Conservation (phyloP, 352 stramenopile species). For the Pythium periplocum region DNA sequence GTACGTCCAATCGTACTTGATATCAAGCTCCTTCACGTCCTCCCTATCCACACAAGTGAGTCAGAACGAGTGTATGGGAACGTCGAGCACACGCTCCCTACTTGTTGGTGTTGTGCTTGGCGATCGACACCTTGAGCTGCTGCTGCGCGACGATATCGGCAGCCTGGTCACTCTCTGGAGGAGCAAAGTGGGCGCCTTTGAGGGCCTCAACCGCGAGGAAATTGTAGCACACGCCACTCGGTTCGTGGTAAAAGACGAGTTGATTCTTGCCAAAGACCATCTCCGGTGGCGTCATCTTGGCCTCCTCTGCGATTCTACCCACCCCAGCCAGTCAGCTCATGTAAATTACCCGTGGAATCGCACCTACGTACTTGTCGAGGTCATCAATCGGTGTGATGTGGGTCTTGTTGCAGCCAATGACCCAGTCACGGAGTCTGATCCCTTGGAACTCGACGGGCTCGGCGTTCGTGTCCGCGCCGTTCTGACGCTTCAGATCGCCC, state of each 20-base stretch:
- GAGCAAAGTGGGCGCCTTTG: conserved; percentile 61
- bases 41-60: conserved; percentile 25
- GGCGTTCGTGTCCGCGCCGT: conserved; percentile 30
- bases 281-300: conserved; percentile 74
- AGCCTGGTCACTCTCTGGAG: conserved; percentile 29
- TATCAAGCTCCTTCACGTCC: conserved; percentile 79
- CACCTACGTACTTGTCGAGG: conserved; percentile 44
- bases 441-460: conserved; percentile 67
- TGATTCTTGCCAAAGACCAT: conserved; percentile 87
- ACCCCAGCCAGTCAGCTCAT: conserved; percentile 1
- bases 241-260: conserved; percentile 64
- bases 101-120: conserved; percentile 78
- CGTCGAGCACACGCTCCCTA: conserved; percentile 14
- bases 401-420: conserved; percentile 76
- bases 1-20: conserved; percentile 84
- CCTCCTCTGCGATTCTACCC: conserved; percentile 44
- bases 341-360: background rate
- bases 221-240: conserved; percentile 65
- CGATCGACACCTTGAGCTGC: conserved; percentile 76
- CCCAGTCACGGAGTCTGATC: conserved; percentile 53
- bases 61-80: conserved; percentile 1
- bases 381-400: conserved; percentile 76
- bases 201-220: conserved; percentile 74
- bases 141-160: conserved; percentile 55
- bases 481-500: conserved; percentile 42